Evolutionary conservation across 345 rosid species (phyloP), one percentile per base, ranked within the genome.

Genomic region (Microthlaspi erraticum): DNA sequence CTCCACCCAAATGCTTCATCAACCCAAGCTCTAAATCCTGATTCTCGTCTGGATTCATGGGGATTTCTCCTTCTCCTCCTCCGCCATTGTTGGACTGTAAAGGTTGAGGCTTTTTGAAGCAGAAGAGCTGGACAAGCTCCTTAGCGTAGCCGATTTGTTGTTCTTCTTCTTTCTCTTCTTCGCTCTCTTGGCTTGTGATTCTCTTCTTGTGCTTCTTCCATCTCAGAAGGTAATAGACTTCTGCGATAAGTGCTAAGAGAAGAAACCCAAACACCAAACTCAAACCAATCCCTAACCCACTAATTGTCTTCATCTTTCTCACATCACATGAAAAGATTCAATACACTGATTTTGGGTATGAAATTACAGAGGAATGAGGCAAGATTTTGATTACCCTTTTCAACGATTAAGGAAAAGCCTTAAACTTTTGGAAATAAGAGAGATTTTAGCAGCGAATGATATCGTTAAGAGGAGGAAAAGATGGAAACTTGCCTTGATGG

Each of bases 141-240:
- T 86, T 93, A 8, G 86, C 85, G 59, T 82, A 79, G 6, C 74
- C 70, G 48, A 26, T 29, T 33, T 61, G 74, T 37, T 75, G 26
- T 20, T 75, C 46, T 19, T 69, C 70, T 9, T 78, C 86, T 72
- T 59, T 74, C 70, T 83, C 80, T 36, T 78, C 86, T 44, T 75
- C 87, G 36, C 69, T 75, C 36, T 74, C 85, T 72, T 72, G 78
- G 72, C 56, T 76, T n/a, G 7, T 59, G 64, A 76, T 36, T 70
- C 80, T 86, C 83, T 82, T 94, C 59, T 60, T 68, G 55, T 69
- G 41, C 70, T 86, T 94, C 81, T 88, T 94, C 95, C 97, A 87
- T 87, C 96, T 87, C 8, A 94, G 70, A 79, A 91, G 60, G 74
- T 91, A 91, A 77, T 77, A 89, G 18, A 91, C 70, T 78, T 88